Percentiles rank a stretch among this genome's conserved stretches.
phyloP scores from a whole-genome alignment of 345 rosid genomes.

The Pseudoturritis turrita region DNA sequence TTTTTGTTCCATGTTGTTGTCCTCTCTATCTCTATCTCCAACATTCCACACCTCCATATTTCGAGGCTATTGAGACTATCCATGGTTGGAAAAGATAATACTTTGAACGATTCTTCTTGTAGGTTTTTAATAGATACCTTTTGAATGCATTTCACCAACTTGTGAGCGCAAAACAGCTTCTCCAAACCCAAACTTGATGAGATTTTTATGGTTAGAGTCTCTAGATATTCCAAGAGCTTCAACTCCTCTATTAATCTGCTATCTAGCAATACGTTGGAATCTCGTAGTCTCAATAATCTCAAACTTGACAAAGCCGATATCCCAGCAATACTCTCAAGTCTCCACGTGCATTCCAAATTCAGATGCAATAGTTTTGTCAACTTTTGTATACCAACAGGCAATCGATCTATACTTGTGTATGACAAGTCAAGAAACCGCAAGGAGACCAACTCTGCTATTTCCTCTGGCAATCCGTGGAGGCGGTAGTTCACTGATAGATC shows the following conservation, averaged over 20 bases:
- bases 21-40: conserved; percentile 5
- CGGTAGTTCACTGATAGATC: conserved; percentile 22
- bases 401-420: not conserved
- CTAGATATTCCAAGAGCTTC: not conserved
- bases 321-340: not conserved
- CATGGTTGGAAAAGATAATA: conserved; percentile 1
- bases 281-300: not conserved
- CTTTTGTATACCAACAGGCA: conserved; percentile 10
- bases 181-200: not conserved
- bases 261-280: not conserved
- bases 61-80: not conserved
- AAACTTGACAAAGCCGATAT: conserved; percentile 5
- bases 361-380: conserved; percentile 5
- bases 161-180: not conserved
- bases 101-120: not conserved
- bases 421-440: conserved; percentile 22
- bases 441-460: conserved; percentile 6
- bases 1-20: not conserved
- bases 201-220: not conserved
- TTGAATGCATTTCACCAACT: not conserved
- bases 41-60: not conserved
- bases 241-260: not conserved
- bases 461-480: not conserved
- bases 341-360: not conserved
- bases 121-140: not conserved